Evolutionary conservation across 176 grass and related monocot species (phyloP).

Genomic region (Triticum aestivum): DNA sequence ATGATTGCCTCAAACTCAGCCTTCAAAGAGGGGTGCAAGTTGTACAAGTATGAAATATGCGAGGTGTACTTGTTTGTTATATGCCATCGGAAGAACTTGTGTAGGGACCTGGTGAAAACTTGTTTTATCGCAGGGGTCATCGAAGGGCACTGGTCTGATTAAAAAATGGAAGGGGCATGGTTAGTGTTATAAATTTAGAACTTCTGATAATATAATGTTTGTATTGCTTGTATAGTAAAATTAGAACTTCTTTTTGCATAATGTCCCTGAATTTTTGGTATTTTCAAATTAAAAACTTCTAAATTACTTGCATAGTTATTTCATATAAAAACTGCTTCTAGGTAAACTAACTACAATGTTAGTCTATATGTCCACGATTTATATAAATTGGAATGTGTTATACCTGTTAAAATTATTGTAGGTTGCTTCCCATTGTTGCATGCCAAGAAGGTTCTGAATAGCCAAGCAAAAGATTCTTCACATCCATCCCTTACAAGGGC

Average conservation of each 20-base stretch:
- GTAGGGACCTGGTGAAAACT: neutral
- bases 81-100: neutral
- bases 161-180: neutral
- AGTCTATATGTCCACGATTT: too few species aligned
- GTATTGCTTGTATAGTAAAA: neutral
- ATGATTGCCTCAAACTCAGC: neutral
- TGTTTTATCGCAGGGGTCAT: neutral
- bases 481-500: neutral
- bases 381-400: neutral
- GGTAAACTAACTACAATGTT: too few species aligned
- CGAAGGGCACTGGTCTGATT: neutral
- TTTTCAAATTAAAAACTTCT: too few species aligned
- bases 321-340: too few species aligned
- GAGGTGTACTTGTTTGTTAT: neutral
- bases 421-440: neutral
- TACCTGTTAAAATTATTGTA: neutral
- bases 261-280: neutral
- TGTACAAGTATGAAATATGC: neutral
- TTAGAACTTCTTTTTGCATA: neutral
- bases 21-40: neutral
- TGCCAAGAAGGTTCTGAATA: neutral
- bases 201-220: neutral
- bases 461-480: neutral
- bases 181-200: neutral
- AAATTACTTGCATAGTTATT: too few species aligned